phyloP scores from a whole-genome alignment of 371 early-diverging fungal genomes.

The Mucor lusitanicus region DNA sequence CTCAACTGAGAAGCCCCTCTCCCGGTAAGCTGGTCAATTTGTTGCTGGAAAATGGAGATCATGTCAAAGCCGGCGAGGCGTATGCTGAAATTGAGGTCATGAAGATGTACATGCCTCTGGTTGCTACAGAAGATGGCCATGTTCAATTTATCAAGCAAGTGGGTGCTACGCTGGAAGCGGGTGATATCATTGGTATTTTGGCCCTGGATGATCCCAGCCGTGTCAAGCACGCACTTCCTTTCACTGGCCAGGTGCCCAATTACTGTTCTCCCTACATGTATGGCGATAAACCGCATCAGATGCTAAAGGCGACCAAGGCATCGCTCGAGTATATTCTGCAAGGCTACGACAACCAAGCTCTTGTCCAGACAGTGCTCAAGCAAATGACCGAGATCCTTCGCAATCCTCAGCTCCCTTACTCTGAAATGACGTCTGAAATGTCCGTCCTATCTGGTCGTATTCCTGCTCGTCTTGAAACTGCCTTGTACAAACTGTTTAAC shows the following conservation, averaged over 20 bases:
- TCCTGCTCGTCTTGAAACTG: slow-evolving; percentile 71
- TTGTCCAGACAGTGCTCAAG: slow-evolving; percentile 70
- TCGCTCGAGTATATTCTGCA: slow-evolving; percentile 78
- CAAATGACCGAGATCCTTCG: slow-evolving; percentile 74
- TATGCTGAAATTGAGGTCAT: slow-evolving; percentile 99
- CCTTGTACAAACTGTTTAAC: slow-evolving; percentile 43
- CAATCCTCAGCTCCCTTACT: slow-evolving; percentile 83
- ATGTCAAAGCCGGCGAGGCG: slow-evolving; percentile 87
- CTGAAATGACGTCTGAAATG: slow-evolving; percentile 79
- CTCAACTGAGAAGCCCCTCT: slow-evolving; percentile 91
- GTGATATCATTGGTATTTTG: slow-evolving; percentile 93
- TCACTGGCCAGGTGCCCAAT: slow-evolving; percentile 82
- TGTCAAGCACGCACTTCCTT: slow-evolving; percentile 88
- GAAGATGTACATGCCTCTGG: slow-evolving; percentile 99
- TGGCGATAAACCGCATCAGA: slow-evolving; percentile 86
- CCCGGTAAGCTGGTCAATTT: slow-evolving; percentile 97
- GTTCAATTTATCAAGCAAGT: slow-evolving; percentile 91
- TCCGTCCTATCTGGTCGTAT: slow-evolving; percentile 88
- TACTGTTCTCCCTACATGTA: slow-evolving; percentile 75
- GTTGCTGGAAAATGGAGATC: slow-evolving; percentile 89
- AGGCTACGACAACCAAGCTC: slow-evolving; percentile 85
- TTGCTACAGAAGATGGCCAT: slow-evolving; percentile 88
- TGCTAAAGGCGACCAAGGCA: slow-evolving; percentile 63
- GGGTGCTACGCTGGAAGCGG: slow-evolving; percentile 83
- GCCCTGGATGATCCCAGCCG: slow-evolving; percentile 91